Evolutionary conservation across 768 basidiomycete genomes (phyloP), one percentile per base, ranked within the genome.

Genomic region (Dendrothele bispora): DNA sequence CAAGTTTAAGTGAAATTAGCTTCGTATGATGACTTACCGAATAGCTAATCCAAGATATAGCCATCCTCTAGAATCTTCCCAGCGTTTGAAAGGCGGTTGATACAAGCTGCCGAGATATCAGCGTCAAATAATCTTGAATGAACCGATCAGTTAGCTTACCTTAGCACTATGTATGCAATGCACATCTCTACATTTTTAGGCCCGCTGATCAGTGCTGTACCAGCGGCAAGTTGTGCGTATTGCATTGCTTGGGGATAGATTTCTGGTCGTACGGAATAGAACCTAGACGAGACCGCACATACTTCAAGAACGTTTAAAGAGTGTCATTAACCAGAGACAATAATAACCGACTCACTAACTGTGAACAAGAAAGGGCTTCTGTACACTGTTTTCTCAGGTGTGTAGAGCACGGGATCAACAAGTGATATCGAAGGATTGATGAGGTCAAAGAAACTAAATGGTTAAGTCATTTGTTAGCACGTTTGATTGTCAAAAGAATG

Each of bases 351-450:
- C 83, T 79, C 57, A 91, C 89, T 80, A 49, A 92, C 90, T 26
- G 94, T 95, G 66, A 95, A 93, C 29, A 98, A 65, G 72, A 95
- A 95, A 3, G 93, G 91, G 57, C 87, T 91, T 18, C 94, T 81
- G 65, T 83, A 83, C 54, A 83, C 86, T 2, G 89, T 88, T 53
- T 75, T 78, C 44, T 86, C 85, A 5, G 92, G 86, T 0, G 91
- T 93, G 61, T 98, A 94, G 18, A 95, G 75, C 26, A 79, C 76
- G 8, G 87, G 85, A 55, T 95, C 93, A 18, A 95, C 70, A 21
- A 95, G 62, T 2, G 85, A 91, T 17, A 90, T 68, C 0, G 88
- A 90, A 7, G 80, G 69, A 57, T 91, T 91, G 79, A 92, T 89
- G 54, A 79, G 77, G 41, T 86, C 80, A 55, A 87, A 90, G 62